phyloP scores from a whole-genome alignment of 139 green algal species.

The Coelastrella sp. region DNA sequence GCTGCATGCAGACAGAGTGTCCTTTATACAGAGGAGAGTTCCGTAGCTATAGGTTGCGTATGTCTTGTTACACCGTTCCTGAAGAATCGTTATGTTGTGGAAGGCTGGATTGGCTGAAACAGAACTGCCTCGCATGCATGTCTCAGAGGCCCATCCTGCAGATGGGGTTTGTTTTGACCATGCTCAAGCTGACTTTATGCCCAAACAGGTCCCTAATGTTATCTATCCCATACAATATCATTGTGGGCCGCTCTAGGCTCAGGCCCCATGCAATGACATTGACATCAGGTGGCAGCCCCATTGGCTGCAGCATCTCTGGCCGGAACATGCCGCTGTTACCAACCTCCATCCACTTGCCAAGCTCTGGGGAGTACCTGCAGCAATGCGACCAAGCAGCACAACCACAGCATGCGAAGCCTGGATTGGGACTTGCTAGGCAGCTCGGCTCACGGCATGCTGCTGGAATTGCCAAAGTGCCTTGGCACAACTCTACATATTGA shows the following conservation, averaged over 20 bases:
- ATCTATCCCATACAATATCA: slow-evolving; percentile 99
- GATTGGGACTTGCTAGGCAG: no score
- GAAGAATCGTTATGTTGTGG: no score
- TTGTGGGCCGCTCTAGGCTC: slow-evolving; percentile 94
- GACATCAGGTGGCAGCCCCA: slow-evolving; percentile 97
- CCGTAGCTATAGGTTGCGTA: no score
- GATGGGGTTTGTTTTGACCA: slow-evolving; percentile 95
- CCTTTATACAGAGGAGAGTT: no score
- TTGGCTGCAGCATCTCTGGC: slow-evolving; percentile 98
- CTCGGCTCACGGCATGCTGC: no score
- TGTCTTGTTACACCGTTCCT: no score
- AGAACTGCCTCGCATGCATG: background rate
- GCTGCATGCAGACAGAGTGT: no score
- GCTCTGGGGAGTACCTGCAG: slow-evolving; percentile 90
- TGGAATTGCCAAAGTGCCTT: no score
- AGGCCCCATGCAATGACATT: slow-evolving; percentile 99
- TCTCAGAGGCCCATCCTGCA: slow-evolving; percentile 90
- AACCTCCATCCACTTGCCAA: slow-evolving; percentile 99
- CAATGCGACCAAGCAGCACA: background rate
- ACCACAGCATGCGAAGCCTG: background rate
- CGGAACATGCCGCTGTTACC: slow-evolving; percentile 97
- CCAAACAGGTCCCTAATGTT: slow-evolving; percentile 99
- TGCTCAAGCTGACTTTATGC: slow-evolving; percentile 92
- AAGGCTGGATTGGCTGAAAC: no score
- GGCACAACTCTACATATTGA: no score